Base-by-base conservation (phyloP, 495 filamentous ascomycete species). In the Hypoxylon fragiforme region DNA sequence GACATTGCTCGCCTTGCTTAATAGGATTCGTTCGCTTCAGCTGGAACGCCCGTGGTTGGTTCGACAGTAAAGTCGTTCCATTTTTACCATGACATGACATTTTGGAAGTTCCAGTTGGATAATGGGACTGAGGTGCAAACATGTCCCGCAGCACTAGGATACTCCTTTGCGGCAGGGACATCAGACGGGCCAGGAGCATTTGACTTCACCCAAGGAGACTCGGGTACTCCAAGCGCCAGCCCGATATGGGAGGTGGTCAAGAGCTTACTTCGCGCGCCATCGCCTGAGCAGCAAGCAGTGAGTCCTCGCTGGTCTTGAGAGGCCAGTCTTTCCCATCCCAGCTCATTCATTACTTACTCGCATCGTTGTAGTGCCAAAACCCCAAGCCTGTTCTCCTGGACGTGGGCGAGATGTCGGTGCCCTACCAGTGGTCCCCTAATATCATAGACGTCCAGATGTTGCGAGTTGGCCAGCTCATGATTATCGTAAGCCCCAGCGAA, bases 151-250 rank as follows among this genome's bases (percentile, higher is more conserved):
- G 94, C 90, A 0, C 75, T 98, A n/a, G 94, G 94, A 38, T 90
- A 90, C 56, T 89, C 86, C 7, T 98, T 98, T 70, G 94, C 94
- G 13, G 94, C 87, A 12, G 94, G 94, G 19, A 98, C 94, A 1
- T 88, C 89, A 0, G 94, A 98, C 64, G 88, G 94, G 11, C 92
- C 92, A 0, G 94, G 94, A 3, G 83, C 84, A 3, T 95, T 96
- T 65, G 94, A 97, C 73, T 97, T 97, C 70, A 91, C 85, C 14
- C 94, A 98, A 67, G 89, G 85, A 51, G 81, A 89, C 62, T 86
- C 84, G 5, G 83, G 84, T 15, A 68, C 73, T 1, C 87, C 88
- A 0, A 79, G 85, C 30, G 71, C 72, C 34, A 87, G 86, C 47
- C 94, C 91, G 2, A 64, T 98, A 19, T 98, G 94, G 94, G 69